Conservation (phyloP, 495 filamentous ascomycete species). For the Penicillium lagena region DNA sequence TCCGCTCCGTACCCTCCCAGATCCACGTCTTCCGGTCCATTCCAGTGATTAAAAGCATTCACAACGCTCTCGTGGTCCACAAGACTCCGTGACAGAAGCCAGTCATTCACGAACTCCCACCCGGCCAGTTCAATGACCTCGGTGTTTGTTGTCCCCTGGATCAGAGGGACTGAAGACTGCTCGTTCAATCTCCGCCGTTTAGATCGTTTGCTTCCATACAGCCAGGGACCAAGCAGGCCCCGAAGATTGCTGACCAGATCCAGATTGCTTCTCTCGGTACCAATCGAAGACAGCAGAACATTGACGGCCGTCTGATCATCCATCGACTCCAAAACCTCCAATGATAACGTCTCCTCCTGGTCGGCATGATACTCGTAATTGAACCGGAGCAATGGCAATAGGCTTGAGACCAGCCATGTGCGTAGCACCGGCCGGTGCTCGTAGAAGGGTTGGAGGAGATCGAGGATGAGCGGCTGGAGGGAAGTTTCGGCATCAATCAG, state of each 20-base stretch:
- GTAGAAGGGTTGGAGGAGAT: conserved; percentile 70
- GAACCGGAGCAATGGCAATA: conserved; percentile 73
- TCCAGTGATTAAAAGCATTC: conserved; percentile 65
- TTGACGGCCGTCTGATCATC: conserved; percentile 58
- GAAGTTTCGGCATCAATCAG: conserved; percentile 75
- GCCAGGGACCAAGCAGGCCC: conserved; percentile 75
- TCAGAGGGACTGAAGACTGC: conserved; percentile 22
- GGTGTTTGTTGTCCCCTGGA: conserved; percentile 14
- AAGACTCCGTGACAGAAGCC: conserved; percentile 63
- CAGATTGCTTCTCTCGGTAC: conserved; percentile 29
- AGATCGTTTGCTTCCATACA: conserved; percentile 62
- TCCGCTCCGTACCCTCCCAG: conserved; percentile 59
- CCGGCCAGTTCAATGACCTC: conserved; percentile 27
- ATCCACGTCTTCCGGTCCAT: conserved; percentile 74
- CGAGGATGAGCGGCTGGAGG: conserved; percentile 63
- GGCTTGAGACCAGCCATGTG: conserved; percentile 69
- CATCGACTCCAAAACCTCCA: conserved; percentile 52
- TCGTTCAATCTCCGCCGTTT: conserved; percentile 49
- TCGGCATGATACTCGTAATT: conserved; percentile 77
- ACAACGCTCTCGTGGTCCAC: conserved; percentile 45
- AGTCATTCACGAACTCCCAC: conserved; percentile 78
- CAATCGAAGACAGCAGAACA: conserved; percentile 60
- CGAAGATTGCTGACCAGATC: conserved; percentile 64
- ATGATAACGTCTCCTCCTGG: conserved; percentile 45
- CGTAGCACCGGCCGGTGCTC: conserved; percentile 57